Evolutionary conservation across 73 alveolate genomes (phyloP).

Genomic region (Paramecium primaurelia): DNA sequence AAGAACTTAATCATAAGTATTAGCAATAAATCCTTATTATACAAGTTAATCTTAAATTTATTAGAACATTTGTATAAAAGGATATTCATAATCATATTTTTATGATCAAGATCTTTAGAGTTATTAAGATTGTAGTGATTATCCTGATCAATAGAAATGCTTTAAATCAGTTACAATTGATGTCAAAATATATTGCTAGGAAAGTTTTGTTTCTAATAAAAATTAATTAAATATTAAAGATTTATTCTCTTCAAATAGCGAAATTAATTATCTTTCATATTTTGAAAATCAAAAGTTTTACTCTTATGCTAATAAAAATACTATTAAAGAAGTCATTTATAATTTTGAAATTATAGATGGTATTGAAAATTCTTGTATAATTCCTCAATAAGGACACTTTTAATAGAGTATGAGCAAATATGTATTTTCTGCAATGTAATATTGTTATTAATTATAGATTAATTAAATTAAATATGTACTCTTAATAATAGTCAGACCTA

Average conservation of each 20-base stretch:
- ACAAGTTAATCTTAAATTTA: neutral
- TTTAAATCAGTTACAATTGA: neutral
- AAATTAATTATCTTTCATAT: neutral
- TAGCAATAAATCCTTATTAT: neutral
- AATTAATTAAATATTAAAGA: neutral
- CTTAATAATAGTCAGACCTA: neutral
- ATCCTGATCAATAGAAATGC: neutral
- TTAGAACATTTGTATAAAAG: neutral
- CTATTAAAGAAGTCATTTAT: neutral
- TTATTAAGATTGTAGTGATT: neutral
- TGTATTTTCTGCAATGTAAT: neutral
- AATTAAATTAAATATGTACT: neutral
- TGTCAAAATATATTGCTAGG: neutral
- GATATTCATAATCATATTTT: neutral
- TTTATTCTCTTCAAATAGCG: neutral
- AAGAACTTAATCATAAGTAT: neutral
- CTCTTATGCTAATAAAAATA: neutral
- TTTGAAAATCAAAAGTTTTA: neutral
- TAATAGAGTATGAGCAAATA: neutral
- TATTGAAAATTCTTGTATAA: neutral
- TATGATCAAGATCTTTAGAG: neutral
- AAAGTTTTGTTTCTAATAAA: neutral
- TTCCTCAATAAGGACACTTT: neutral
- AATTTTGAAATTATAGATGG: neutral
- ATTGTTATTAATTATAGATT: neutral